Evolutionary conservation across 148 eudicot species (phyloP), one percentile per base, ranked within the genome.

Genomic region (Oxyria digyna): DNA sequence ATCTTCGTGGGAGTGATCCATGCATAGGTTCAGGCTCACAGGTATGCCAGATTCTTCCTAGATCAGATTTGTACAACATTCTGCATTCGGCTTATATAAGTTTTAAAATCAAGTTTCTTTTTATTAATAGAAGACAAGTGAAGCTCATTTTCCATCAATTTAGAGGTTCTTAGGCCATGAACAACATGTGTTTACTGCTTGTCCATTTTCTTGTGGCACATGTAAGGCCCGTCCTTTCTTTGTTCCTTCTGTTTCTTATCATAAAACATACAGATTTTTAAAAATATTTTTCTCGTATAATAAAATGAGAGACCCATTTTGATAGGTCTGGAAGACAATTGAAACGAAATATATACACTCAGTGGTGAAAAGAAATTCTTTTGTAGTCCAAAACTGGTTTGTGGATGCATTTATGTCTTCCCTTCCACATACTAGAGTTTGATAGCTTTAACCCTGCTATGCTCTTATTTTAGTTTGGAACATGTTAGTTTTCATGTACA

Each of bases 21-120:
- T 86, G 84, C 69, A 85, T 93, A 66, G 96, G 97, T 79, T 93
- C 98, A 72, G 98, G 98, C 35, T 93, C 98, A 73, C 98, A 93
- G 98, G 98, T 93, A 83, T 35, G 48, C 29, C 23, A 71, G 57
- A 27, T 6, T 41, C n/a, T 71, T 62, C 69, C 46, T 41, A 66
- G 26, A 13, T 59, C 37, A 46, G 54, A 17, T 48, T n/a, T 48
- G 54, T 48, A n/a, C 1, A 14, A 18, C 8, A 3, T 18, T 48
- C 57, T 20, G 57, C 57, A 21, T 4, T 20, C 21, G 57, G 26
- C 3, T 20, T 41, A 20, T 0, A 66, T 10, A 8, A 54, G 33
- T 54, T 24, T 6, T 54, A 9, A 24, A 54, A 29, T 10, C 31
- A 23, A 23, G 18, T 45, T 45, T n/a, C 50, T 45, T 45, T 45